phyloP scores from a whole-genome alignment of 129 eudicot species.

The carrot (Daucus carota) region DNA sequence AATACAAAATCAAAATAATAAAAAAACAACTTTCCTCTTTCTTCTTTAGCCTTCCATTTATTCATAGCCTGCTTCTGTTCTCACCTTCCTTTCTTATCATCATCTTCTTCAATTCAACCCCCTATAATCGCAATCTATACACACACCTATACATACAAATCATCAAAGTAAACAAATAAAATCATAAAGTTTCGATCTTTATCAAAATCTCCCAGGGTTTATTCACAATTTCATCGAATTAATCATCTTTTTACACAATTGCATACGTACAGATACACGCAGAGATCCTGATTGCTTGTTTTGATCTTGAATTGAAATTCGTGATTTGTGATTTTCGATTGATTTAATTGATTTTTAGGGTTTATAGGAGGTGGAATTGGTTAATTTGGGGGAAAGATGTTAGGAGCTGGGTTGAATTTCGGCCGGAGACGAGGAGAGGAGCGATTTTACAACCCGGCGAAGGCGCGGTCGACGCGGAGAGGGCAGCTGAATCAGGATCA shows the following conservation, averaged over 20 bases:
- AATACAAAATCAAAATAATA: neutral
- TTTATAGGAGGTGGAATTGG: conserved; percentile 7
- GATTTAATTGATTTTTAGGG: neutral
- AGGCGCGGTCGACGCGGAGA: conserved; percentile 59
- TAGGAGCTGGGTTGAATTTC: conserved; percentile 83
- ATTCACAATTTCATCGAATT: neutral
- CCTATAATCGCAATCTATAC: neutral
- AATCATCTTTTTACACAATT: neutral
- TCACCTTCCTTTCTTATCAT: conserved; percentile 28
- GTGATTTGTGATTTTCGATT: neutral
- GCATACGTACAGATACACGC: neutral
- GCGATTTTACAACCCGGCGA: conserved; percentile 72
- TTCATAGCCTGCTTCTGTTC: conserved; percentile 31
- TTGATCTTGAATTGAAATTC: neutral
- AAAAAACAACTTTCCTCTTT: conserved; percentile 23
- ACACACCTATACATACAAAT: neutral
- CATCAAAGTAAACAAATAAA: too few relatives aligned
- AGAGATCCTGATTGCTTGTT: neutral
- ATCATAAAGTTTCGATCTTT: neutral
- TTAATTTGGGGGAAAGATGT: conserved; percentile 37
- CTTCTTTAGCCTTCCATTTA: conserved; percentile 41
- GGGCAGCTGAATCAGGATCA: conserved; percentile 43
- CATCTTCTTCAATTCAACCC: conserved; percentile 5
- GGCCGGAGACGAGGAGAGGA: conserved; percentile 76
- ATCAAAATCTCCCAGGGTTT: neutral